phyloP scores from a whole-genome alignment of 768 basidiomycete genomes.

The Gelatoporia subvermispora region DNA sequence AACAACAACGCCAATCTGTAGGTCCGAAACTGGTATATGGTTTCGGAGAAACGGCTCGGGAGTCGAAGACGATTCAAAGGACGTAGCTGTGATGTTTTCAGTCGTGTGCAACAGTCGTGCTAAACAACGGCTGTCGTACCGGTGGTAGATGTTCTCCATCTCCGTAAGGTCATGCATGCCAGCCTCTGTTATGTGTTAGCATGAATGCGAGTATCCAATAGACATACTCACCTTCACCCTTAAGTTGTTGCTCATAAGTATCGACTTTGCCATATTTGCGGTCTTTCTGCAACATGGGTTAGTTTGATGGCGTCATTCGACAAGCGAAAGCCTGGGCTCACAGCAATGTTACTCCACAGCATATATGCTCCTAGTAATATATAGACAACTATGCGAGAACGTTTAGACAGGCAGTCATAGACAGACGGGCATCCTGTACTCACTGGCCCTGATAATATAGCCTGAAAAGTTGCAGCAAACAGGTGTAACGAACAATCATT shows the following conservation, averaged over 20 bases:
- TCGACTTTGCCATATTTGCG: conserved; percentile 10
- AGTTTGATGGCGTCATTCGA: background rate
- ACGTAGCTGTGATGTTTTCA: no score
- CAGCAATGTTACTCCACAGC: conserved; percentile 15
- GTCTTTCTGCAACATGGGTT: conserved; percentile 6
- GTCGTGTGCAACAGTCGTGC: no score
- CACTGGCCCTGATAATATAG: conserved; percentile 15
- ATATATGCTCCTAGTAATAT: conserved; percentile 12
- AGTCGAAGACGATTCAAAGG: no score
- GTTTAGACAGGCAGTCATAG: no score
- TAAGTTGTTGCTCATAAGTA: conserved; percentile 13
- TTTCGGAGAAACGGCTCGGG: no score
- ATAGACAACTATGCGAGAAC: conserved; percentile 4
- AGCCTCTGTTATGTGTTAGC: conserved; percentile 7
- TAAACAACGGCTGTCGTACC: background rate
- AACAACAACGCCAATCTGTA: no score
- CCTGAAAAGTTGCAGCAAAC: conserved; percentile 2
- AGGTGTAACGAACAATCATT: no score
- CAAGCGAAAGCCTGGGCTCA: background rate
- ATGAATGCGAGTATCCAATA: background rate
- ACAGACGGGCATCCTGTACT: background rate
- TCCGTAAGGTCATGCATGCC: conserved; percentile 17
- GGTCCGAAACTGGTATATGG: no score
- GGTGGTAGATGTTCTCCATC: conserved; percentile 14
- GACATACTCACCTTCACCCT: conserved; percentile 10